Base-by-base conservation (phyloP, 768 basidiomycete genomes). In the Phanerodontia chrysosporium region DNA sequence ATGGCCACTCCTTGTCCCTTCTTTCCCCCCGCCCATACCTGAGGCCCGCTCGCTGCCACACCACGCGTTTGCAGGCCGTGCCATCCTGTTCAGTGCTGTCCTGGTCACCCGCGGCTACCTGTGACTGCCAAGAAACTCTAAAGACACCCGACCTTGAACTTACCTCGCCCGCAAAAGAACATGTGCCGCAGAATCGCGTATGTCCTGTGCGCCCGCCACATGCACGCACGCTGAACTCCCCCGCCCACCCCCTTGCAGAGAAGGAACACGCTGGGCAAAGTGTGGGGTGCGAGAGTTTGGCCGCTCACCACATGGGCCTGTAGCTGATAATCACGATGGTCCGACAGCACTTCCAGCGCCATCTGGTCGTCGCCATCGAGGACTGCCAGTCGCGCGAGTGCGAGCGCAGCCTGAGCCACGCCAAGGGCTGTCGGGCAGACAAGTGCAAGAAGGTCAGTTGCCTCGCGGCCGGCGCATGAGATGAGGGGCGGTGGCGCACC, bases 131-230 rank as follows among this genome's bases (percentile, higher is more conserved):
- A 36, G 18, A 58, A 35, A 24, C n/a, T 24, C 36, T 25, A 54
- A 39, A 30, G 32, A 45, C 29, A 24, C 14, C 32, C 14, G 8
- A n/a, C n/a, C n/a, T 42, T 42, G 10, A 10, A 8, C 10, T 4
- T 8, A 4, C 27, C 49, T 51, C 13, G 16, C 12, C 29, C 3
- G n/a, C 8, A 16, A 30, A 45, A 46, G 45, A 61, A 25, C 29
- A 91, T 91, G 89, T 91, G 89, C 70, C 83, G 77, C 77, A 83
- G 83, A 72, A 78, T 90, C 72, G 86, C 89, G 89, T 90, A 75
- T 66, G 88, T 81, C 57, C 24, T 39, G 53, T 28, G 12, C 55
- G 45, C 64, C 39, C 25, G 39, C 18, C 25, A 36, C 30, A 46
- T n/a, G 27, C 13, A 27, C 54, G 25, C 27, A 63, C 27, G 42